These are phyloP conservation scores for Tolypocladium pustulatum DNA, from an alignment of 2,329 filamentous ascomycete species.

Conservation along the genomic window DNA sequence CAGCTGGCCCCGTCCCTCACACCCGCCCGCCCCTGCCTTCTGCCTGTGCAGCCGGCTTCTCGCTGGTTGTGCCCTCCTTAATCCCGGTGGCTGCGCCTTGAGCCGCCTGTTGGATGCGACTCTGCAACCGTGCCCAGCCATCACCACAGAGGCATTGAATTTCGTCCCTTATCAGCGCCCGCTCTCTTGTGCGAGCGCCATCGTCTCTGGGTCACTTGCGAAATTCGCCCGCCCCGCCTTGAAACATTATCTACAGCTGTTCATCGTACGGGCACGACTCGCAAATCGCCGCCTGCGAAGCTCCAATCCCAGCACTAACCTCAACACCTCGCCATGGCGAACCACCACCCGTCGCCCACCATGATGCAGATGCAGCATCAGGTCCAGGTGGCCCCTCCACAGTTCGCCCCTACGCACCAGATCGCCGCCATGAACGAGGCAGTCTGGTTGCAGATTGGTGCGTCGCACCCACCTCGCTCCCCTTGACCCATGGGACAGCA, in stretches of 20 bases:
- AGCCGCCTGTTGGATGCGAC: neutral
- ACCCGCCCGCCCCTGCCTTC: neutral
- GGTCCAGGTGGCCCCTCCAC: conserved; percentile 45
- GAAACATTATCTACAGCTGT: conserved; percentile 6
- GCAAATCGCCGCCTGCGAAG: conserved; percentile 6
- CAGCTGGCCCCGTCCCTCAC: neutral
- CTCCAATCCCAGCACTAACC: conserved; percentile 1
- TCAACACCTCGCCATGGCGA: conserved; percentile 45
- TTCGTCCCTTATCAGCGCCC: conserved; percentile 1
- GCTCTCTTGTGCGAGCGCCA: neutral
- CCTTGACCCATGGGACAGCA: neutral
- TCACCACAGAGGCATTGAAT: conserved; percentile 3
- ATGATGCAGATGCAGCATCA: conserved; percentile 60
- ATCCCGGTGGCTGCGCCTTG: conserved; percentile 1
- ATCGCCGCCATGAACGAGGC: conserved; percentile 72
- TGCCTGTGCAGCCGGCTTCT: neutral
- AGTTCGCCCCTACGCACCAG: conserved; percentile 61
- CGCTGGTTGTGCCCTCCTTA: neutral
- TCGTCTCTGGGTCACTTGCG: neutral
- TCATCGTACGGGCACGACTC: conserved; percentile 4
- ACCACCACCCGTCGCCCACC: conserved; percentile 72
- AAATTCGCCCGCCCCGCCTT: conserved; percentile 2
- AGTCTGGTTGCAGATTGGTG: conserved; percentile 91
- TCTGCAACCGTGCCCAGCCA: neutral
- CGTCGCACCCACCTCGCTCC: conserved; percentile 16